phyloP scores from a whole-genome alignment of 2,329 filamentous ascomycete genomes.

The Hypoxylon sp. region DNA sequence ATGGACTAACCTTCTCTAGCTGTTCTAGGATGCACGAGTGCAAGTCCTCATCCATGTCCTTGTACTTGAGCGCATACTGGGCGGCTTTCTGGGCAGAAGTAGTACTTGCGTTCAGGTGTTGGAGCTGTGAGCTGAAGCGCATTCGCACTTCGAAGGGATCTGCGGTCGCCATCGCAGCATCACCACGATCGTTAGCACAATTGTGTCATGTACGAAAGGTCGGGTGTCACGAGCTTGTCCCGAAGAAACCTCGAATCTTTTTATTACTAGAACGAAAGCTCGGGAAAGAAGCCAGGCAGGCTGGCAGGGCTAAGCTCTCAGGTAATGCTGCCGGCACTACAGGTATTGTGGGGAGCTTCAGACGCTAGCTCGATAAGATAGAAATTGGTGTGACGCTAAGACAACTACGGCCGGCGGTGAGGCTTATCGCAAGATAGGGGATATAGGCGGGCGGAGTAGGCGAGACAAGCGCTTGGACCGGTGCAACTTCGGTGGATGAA shows the following conservation, averaged over 20 bases:
- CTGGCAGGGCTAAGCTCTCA: background rate
- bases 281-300: background rate
- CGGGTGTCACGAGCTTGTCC: background rate
- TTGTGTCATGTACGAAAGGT: background rate
- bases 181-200: background rate
- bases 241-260: conserved; percentile 8
- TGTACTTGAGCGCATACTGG: conserved; percentile 92
- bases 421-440: background rate
- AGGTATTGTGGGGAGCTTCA: background rate
- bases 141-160: conserved; percentile 99
- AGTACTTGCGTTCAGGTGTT: conserved; percentile 90
- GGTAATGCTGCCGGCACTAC: background rate
- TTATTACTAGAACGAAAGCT: conserved; percentile 3
- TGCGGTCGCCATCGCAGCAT: conserved; percentile 63
- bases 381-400: background rate
- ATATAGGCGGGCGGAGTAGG: conserved; percentile 3
- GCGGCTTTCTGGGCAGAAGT: conserved; percentile 92
- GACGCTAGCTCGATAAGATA: conserved; percentile 2
- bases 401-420: conserved; percentile 20
- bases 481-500: conserved; percentile 40
- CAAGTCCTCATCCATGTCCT: conserved; percentile 95
- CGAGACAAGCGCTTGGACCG: conserved; percentile 27
- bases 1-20: conserved; percentile 76
- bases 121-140: conserved; percentile 91
- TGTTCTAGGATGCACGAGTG: conserved; percentile 98